A percentile compares a stretch with the other conserved stretches of the same genome.
phyloP scores from a whole-genome alignment of 257 asterid genomes.

The Solanum tarapatanum region DNA sequence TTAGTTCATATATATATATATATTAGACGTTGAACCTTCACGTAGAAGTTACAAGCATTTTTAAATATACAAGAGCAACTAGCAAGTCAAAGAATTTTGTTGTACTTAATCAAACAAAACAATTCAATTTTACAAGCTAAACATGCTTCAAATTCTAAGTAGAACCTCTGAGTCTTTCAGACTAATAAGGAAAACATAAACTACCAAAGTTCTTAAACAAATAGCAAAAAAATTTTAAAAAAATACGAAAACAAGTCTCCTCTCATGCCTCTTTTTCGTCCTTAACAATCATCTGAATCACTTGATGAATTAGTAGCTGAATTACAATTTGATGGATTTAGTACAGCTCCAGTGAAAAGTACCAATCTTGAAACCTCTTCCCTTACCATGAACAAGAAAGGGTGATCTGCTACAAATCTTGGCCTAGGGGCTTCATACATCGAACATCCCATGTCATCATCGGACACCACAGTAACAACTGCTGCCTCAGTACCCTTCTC shows the following conservation, averaged over 20 bases:
- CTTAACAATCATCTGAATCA: not conserved
- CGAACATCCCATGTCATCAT: not conserved
- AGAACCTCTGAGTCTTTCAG: no score
- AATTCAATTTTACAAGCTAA: no score
- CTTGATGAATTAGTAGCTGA: not conserved
- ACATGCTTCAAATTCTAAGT: no score
- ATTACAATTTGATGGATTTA: not conserved
- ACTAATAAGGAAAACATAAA: not conserved
- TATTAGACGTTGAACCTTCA: not conserved
- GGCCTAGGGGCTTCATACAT: not conserved
- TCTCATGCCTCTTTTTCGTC: no score
- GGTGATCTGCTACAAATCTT: constrained; percentile 25
- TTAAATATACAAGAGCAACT: not conserved
- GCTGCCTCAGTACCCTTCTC: constrained; percentile 33
- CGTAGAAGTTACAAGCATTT: not conserved
- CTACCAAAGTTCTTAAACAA: not conserved
- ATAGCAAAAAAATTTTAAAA: no score
- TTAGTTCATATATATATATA: not conserved
- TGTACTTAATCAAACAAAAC: not conserved
- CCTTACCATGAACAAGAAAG: constrained; percentile 20
- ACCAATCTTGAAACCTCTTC: constrained; percentile 19
- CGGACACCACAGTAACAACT: constrained; percentile 12
- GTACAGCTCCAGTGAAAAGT: constrained; percentile 16
- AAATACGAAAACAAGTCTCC: not conserved
- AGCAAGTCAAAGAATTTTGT: not conserved